Base-by-base conservation (phyloP, 176 grass and related monocot genomes). In the Oryza glaberrima region DNA sequence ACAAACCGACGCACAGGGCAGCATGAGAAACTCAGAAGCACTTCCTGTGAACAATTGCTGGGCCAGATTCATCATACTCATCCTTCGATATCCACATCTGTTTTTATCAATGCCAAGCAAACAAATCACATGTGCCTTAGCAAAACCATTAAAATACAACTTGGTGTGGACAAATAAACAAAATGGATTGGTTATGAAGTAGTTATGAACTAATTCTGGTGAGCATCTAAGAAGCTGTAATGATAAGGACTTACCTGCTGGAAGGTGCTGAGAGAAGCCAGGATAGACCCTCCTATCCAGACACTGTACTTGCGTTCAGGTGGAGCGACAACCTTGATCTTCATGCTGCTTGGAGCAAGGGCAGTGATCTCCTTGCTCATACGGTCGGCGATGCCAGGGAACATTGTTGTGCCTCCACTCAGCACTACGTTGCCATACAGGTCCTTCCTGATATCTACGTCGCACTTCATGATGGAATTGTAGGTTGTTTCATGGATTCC, bases 381-480 rank as follows among this genome's bases (percentile, higher is more conserved):
- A 48, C 79, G 86, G 72, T 88, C 86, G 28, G 79, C 72, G 0
- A 88, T 88, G 49, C 86, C 86, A 0, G 86, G 73, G 86, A 88
- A 82, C 86, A 88, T 88, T 7, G 86, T 88, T 1, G 86, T 77
- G 9, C 86, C 86, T 19, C 86, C 86, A 32, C 86, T 88, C 25
- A 88, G 86, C 47, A 87, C 85, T 34, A 87, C 77, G 79, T 87
- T 87, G 23, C 85, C 85, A 9, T 87, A 87, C 16, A 87, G 72
- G 40, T 87, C 85, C 85, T 87, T 87, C 34, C 85, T 77, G 72
- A 87, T 87, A 70, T 87, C 85, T 48, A 87, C 85, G 8, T 87
- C 85, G 19, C 85, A 87, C 81, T 88, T 83, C 81, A 88, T 88
- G 86, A 88, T 88, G 67, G 86, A 83, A 43, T 88, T 88, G 79